Percentiles rank a stretch among this genome's conserved stretches.
Evolutionary conservation across 768 basidiomycete genomes (phyloP).

Genomic region (Lactarius deliciosus): DNA sequence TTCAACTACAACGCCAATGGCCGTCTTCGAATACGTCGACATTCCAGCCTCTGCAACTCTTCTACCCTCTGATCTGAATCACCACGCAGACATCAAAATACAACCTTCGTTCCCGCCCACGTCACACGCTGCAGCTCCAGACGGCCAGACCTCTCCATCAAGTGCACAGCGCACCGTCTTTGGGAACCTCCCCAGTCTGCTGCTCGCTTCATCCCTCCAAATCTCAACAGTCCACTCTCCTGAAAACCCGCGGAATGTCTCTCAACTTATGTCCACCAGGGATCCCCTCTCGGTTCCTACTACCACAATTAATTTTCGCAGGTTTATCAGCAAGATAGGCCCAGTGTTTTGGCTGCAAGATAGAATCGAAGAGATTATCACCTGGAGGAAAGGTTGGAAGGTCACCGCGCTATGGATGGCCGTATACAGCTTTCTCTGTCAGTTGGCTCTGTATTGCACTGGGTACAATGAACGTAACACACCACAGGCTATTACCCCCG

Average conservation of each 20-base stretch:
- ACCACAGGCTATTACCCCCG: conserved; percentile 72
- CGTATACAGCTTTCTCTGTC: conserved; percentile 77
- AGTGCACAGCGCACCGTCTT: conserved; percentile 17
- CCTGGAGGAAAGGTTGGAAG: conserved; percentile 79
- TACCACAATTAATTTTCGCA: conserved; percentile 75
- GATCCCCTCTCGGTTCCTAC: conserved; percentile 77
- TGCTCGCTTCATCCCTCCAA: conserved; percentile 28
- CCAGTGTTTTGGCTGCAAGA: conserved; percentile 91
- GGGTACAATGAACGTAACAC: conserved; percentile 3
- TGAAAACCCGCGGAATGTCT: conserved; percentile 31
- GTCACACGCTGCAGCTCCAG: background rate
- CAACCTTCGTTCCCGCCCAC: conserved; percentile 16
- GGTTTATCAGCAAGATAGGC: conserved; percentile 74
- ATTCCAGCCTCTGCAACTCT: conserved; percentile 26
- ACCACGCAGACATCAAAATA: conserved; percentile 8
- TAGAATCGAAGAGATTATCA: conserved; percentile 76
- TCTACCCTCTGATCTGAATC: conserved; percentile 6
- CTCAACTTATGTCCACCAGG: conserved; percentile 51
- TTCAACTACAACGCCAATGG: conserved; percentile 12
- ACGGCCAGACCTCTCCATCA: conserved; percentile 7
- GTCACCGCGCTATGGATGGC: conserved; percentile 74
- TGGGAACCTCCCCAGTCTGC: conserved; percentile 25
- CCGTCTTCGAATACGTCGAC: conserved; percentile 26
- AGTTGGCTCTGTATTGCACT: conserved; percentile 34
- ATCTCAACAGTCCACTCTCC: conserved; percentile 10